Base-by-base conservation (phyloP, 2,329 filamentous ascomycete genomes). In the Penicillium sp. region DNA sequence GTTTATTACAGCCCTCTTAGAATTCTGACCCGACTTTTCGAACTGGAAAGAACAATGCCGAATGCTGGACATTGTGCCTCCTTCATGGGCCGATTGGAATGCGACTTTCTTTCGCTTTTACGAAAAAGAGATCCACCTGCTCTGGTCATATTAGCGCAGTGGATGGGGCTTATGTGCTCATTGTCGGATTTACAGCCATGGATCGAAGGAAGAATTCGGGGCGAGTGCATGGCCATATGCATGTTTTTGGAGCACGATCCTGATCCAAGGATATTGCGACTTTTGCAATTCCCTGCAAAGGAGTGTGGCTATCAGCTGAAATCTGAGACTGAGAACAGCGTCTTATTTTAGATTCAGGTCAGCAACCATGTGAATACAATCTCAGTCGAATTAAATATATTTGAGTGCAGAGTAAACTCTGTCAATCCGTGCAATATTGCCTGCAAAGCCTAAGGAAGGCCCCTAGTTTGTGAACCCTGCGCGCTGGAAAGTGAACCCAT, bases 91-190 rank as follows among this genome's bases (percentile, higher is more conserved):
- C 53, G 58, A 21, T 43, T 70, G 33, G 58, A 63, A 3, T 58
- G 53, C n/a, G 49, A 57, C 9, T 69, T 66, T 38, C 47, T 68
- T 16, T 53, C 54, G 16, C 52, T 70, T 2, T 34, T 67, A 2
- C 52, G 60, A 24, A 36, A 48, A n/a, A 58, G 63, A 29, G 67
- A 70, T 45, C 50, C 59, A 0, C 52, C 57, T 8, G 66, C 65
- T n/a, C 48, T 70, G 7, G 34, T 68, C 1, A 58, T 70, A 6
- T 42, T 70, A 31, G 63, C 61, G 4, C 54, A 67, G 15, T 70
- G 68, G 68, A 66, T 70, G 59, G 66, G 64, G 0, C 56, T 66
- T 2, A 68, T 70, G 66, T 70, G 67, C 31, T 46, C 45, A 1
- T 9, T 69, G 3, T 57, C 64, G 4, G 45, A 68, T 42, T 69